phyloP scores from a whole-genome alignment of 2,329 filamentous ascomycete species.

The Coniochaeta hoffmannii region DNA sequence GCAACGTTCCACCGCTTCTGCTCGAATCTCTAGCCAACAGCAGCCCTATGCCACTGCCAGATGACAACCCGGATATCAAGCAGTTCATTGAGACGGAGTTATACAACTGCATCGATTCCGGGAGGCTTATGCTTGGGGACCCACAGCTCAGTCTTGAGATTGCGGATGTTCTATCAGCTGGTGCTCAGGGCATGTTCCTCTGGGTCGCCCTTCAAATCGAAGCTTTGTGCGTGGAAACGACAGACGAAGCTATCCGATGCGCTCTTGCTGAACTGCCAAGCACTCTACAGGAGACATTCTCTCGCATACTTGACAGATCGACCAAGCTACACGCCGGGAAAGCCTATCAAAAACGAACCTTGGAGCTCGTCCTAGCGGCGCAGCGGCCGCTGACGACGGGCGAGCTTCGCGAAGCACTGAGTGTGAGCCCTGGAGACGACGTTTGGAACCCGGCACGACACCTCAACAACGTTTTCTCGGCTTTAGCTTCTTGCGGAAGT shows the following conservation, averaged over 20 bases:
- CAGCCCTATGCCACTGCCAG: constrained; percentile 7
- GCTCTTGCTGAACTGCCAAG: constrained; percentile 22
- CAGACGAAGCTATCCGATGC: constrained; percentile 26
- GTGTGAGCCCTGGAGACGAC: constrained; percentile 23
- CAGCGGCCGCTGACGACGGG: constrained; percentile 20
- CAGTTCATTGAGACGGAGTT: constrained; percentile 14
- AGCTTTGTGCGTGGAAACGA: constrained; percentile 23
- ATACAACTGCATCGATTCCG: not conserved
- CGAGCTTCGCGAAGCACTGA: constrained; percentile 30
- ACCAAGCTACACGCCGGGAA: constrained; percentile 4
- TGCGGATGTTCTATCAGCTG: constrained; percentile 11
- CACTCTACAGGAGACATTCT: constrained; percentile 22
- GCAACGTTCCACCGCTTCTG: not conserved
- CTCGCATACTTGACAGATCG: constrained; percentile 20
- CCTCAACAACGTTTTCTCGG: constrained; percentile 17
- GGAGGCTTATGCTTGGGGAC: constrained; percentile 10
- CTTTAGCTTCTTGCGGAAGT: constrained; percentile 23
- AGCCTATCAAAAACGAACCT: constrained; percentile 17
- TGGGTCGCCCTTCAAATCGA: constrained; percentile 28
- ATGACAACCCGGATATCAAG: constrained; percentile 17
- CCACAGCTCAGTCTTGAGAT: constrained; percentile 12
- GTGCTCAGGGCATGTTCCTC: constrained; percentile 30
- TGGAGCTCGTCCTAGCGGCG: constrained; percentile 24
- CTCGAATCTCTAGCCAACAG: constrained; percentile 2
- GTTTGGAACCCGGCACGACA: constrained; percentile 15